Conservation (phyloP, 306 rosid species). For the Casuarina cunninghamiana region DNA sequence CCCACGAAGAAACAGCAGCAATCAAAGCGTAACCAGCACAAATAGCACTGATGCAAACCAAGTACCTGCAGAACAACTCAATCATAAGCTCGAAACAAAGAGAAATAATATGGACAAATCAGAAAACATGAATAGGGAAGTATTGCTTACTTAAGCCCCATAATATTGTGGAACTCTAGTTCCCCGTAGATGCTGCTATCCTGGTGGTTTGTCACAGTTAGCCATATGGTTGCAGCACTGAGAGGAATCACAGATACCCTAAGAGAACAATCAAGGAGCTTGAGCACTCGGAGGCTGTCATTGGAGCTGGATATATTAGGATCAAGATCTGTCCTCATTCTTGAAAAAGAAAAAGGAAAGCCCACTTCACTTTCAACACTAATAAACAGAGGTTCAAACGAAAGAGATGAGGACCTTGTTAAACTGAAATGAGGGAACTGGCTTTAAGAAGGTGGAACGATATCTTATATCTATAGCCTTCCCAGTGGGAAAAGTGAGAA, state of each 20-base stretch:
- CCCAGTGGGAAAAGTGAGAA: slow-evolving; percentile 47
- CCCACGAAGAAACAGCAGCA: slow-evolving; percentile 59
- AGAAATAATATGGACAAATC: background rate
- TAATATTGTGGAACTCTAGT: slow-evolving; percentile 51
- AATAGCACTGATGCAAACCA: slow-evolving; percentile 67
- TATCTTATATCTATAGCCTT: background rate
- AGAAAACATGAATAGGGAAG: background rate
- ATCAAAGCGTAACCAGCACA: slow-evolving; percentile 61
- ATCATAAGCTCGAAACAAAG: background rate
- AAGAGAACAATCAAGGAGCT: slow-evolving; percentile 54
- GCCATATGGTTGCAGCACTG: slow-evolving; percentile 64
- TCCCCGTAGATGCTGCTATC: slow-evolving; percentile 61
- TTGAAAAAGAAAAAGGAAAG: slow-evolving; percentile 10
- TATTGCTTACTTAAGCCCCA: slow-evolving; percentile 68
- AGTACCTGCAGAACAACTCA: slow-evolving; percentile 51
- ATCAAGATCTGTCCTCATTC: slow-evolving; percentile 36
- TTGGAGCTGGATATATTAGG: slow-evolving; percentile 17
- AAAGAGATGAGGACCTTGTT: background rate
- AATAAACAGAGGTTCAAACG: background rate
- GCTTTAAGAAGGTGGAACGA: background rate
- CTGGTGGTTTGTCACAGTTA: slow-evolving; percentile 67
- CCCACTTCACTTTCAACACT: background rate
- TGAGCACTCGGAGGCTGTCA: slow-evolving; percentile 39
- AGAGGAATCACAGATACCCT: slow-evolving; percentile 67
- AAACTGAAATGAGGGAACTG: background rate